Evolutionary conservation across 2,329 filamentous ascomycete species (phyloP), one percentile per base, ranked within the genome.

Genomic region (Emergomyces pasteurianus): DNA sequence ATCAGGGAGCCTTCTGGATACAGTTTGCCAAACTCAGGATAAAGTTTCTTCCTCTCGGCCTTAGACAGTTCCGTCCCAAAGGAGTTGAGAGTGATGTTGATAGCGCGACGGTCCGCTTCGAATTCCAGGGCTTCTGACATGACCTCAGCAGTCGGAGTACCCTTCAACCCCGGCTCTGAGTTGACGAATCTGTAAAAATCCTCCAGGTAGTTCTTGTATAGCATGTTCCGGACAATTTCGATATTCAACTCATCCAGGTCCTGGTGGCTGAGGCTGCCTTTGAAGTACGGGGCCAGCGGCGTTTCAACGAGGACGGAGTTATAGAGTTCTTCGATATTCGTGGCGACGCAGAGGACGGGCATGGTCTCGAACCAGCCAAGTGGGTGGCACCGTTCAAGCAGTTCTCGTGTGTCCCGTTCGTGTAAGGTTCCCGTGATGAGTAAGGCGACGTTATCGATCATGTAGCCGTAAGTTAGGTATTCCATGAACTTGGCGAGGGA

Each of bases 121-220:
- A 99, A 99, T 72, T 96, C 89, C 56, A 99, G 80, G 58, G 96
- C 89, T 77, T 97, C 92, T 8, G 87, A 86, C 94, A 99, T 99
- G 73, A 96, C 86, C 69, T 96, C 91, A 50, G 90, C 82, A 0
- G 94, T 99, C 0, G 94, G 91, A 7, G 92, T 95, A 43, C 90
- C 89, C 43, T 83, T 81, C 77, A 97, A 88, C 49, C 95, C 92
- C 0, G 91, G 81, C 71, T 96, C 84, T 10, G 86, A 88, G 77
- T 92, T 96, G 76, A 97, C 88, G 74, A 96, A 99, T 66, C 88
- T 83, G 79, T 97, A 85, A 75, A 99, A 99, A 73, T 97, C 94
- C 74, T 99, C 94, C 8, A 99, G 83, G 73, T 99, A 99, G 80
- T 97, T 97, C 83, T 99, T 99, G 82, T 97, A 99, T 42, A 99